A percentile compares a stretch with the other conserved stretches of the same genome.
phyloP scores from a whole-genome alignment of 805 yeast genomes.

The Teunomyces gatunensis region DNA sequence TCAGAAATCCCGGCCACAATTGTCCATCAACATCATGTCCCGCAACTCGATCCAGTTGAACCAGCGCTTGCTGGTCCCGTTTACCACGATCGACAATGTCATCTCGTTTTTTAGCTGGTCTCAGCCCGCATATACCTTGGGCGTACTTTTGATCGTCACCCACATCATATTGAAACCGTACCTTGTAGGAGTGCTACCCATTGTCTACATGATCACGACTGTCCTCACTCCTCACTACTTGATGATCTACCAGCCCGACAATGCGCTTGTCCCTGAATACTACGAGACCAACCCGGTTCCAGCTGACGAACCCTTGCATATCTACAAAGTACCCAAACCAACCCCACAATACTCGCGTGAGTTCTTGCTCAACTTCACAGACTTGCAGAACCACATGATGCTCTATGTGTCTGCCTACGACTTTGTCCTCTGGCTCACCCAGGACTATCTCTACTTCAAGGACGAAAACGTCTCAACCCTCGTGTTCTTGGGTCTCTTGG shows the following conservation, averaged over 20 bases:
- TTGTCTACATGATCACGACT: slow-evolving; percentile 49
- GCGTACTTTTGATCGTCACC: slow-evolving; percentile 49
- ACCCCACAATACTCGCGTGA: slow-evolving; percentile 78
- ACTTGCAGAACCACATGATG: slow-evolving; percentile 77
- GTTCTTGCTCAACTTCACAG: slow-evolving; percentile 74
- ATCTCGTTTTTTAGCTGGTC: slow-evolving; percentile 62
- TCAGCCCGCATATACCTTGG: slow-evolving; percentile 59
- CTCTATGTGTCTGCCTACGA: slow-evolving; percentile 65
- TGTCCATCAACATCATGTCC: slow-evolving; percentile 69
- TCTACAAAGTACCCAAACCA: slow-evolving; percentile 59
- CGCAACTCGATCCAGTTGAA: slow-evolving; percentile 62
- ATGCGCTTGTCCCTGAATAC: slow-evolving; percentile 17
- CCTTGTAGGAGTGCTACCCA: slow-evolving; percentile 51
- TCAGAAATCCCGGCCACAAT: slow-evolving; percentile 63
- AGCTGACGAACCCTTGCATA: slow-evolving; percentile 49
- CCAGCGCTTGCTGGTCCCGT: slow-evolving; percentile 60
- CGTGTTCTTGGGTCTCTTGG: slow-evolving; percentile 42
- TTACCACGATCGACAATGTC: slow-evolving; percentile 56
- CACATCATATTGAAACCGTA: slow-evolving; percentile 61
- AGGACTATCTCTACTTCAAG: slow-evolving; percentile 59
- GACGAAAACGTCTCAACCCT: slow-evolving; percentile 59
- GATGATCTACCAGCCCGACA: slow-evolving; percentile 62
- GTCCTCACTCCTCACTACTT: slow-evolving; percentile 69
- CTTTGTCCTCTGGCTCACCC: slow-evolving; percentile 44
- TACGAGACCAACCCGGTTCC: slow-evolving; percentile 31